Conservation (phyloP, 805 yeast genomes). For the Metschnikowia similis region DNA sequence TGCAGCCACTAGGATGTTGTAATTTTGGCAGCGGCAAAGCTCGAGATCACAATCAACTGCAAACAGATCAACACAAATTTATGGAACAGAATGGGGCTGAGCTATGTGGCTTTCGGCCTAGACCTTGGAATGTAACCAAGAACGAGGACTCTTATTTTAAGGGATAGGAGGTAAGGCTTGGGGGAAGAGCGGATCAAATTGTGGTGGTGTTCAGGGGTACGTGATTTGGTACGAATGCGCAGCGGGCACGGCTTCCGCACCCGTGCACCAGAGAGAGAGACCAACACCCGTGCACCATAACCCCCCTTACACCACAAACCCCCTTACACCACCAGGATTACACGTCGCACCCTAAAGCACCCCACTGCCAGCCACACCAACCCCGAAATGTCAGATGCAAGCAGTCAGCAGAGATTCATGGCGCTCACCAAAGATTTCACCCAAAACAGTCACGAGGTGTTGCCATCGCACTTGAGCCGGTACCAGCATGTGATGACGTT, state of each 20-base stretch:
- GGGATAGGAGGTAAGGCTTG: too few relatives aligned
- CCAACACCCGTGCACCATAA: not conserved
- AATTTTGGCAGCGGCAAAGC: too few relatives aligned
- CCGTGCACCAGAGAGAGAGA: not conserved
- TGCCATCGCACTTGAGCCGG: slow-evolving; percentile 11
- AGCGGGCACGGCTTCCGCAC: too few relatives aligned
- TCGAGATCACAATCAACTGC: too few relatives aligned
- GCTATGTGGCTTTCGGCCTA: too few relatives aligned
- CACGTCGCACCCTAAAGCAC: not conserved
- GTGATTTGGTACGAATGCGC: not conserved
- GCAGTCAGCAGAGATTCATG: slow-evolving; percentile 5
- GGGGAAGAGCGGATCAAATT: too few relatives aligned
- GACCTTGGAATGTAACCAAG: too few relatives aligned
- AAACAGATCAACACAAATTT: too few relatives aligned
- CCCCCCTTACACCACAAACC: not conserved
- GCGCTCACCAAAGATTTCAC: slow-evolving; percentile 11
- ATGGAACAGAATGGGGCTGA: too few relatives aligned
- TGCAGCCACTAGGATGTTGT: too few relatives aligned
- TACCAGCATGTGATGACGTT: slow-evolving; percentile 14
- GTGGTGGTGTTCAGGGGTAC: too few relatives aligned
- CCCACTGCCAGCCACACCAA: not conserved
- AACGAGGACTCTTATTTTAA: too few relatives aligned
- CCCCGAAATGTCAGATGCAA: slow-evolving; percentile 2
- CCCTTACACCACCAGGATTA: not conserved
- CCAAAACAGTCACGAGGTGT: slow-evolving; percentile 10